Evolutionary conservation across 2,329 filamentous ascomycete species (phyloP).

Genomic region (Aspergillus caelatus): DNA sequence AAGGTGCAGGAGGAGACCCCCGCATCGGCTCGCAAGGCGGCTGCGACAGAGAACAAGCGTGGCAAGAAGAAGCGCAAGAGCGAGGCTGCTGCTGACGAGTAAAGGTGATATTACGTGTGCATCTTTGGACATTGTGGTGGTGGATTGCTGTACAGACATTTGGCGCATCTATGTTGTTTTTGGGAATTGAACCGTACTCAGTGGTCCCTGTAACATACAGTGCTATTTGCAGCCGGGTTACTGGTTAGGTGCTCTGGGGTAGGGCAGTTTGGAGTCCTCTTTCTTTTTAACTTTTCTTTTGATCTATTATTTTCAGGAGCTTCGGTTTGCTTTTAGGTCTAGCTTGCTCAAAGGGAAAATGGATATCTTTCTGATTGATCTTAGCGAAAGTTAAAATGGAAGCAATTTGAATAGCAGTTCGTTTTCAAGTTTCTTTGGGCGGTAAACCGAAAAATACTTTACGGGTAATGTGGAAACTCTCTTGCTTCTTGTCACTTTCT

Average conservation of each 20-base stretch:
- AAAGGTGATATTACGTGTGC: background rate
- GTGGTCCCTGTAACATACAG: constrained; percentile 1
- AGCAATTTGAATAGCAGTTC: background rate
- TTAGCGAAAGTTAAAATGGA: background rate
- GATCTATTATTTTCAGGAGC: background rate
- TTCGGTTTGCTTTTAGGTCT: background rate
- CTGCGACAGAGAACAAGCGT: constrained; percentile 37
- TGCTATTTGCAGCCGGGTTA: background rate
- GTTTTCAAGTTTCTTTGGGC: no score
- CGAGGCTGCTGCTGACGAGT: constrained; percentile 35
- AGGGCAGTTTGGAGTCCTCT: background rate
- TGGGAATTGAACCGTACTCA: background rate
- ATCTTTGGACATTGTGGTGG: background rate
- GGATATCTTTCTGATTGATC: background rate
- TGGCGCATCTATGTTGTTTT: constrained; percentile 6
- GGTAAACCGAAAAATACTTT: no score
- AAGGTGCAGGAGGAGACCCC: constrained; percentile 31
- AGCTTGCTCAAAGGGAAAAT: background rate
- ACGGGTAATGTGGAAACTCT: background rate
- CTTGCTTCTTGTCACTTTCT: no score
- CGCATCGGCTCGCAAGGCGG: constrained; percentile 32
- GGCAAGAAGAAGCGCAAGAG: constrained; percentile 54
- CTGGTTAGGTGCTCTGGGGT: background rate
- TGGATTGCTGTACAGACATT: background rate
- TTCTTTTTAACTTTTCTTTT: background rate